Evolutionary conservation across 129 eudicot genomes (phyloP), one percentile per base, ranked within the genome.

Genomic region (Flaveria ramosissima): DNA sequence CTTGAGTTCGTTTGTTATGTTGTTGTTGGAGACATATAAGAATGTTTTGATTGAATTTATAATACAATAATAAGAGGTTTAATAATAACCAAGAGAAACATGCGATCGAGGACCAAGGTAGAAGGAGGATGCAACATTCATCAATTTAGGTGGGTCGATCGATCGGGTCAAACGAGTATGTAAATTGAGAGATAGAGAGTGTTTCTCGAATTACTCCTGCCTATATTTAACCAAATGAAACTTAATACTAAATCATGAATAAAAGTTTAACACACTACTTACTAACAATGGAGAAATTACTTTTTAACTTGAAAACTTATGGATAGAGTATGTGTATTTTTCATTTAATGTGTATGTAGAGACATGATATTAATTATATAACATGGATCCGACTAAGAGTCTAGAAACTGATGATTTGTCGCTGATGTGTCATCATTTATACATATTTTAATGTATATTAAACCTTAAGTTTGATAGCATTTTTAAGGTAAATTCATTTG

Each of bases 181-280:
- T 26, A 62, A 62, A 62, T 36, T 46, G 60, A 75, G 71, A 62
- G 60, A 62, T 46, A 26, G 14, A 62, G 60, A 75, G 69, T 60
- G 70, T 15, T 59, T 73, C 24, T 73, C 69, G 55, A 45, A 23
- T n/a, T 20, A 68, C 42, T 57, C 30, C 2, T 9, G 9, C 8
- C 52, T 19, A 21, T 17, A 71, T 17, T 9, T 53, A 51, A 71
- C 27, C 1, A 19, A 8, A 56, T 36, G 9, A 8, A 56, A 19
- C 14, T 20, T 56, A 20, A 20, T 20, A 20, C 1, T 17, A 21
- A 56, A 56, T 56, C 19, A 20, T 55, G 63, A 56, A 55, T 8
- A 55, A 13, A 48, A 48, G 55, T 48, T 47, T 43, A 7, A 43
- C 9, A 8, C 10, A 42, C n/a, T n/a, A n/a, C n/a, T n/a, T n/a